Evolutionary conservation across 148 eudicot species (phyloP), one percentile per base, ranked within the genome.

Genomic region (Vaccinium darrowii): DNA sequence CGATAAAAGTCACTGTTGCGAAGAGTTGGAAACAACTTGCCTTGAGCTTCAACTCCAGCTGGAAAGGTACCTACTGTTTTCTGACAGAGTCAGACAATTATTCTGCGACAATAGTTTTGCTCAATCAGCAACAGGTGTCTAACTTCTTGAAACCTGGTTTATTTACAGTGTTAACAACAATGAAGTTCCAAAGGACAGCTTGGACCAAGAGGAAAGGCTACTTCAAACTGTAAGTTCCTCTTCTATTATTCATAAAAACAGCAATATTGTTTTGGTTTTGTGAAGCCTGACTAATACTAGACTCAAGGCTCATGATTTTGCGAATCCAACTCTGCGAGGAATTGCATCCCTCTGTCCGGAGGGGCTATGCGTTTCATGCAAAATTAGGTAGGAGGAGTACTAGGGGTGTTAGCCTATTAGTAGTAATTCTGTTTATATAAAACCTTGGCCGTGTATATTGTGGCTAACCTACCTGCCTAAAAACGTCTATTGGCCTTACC

Each of bases 21-120:
- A 96, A 84, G 98, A 96, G 83, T 84, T 95, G 53, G 98, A 96
- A 86, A 85, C 91, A 51, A 91, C 94, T 0, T 96, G 99, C 84
- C 91, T 96, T 21, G 99, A 95, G 81, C 95, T 95, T 85, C 97
- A 93, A 81, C 98, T 96, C 83, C 98, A 93, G 87, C 94, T 96
- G 9, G 98, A 94, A 89, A 97, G 93, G 99, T 97, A 88, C 52
- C 3, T 19, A n/a, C 21, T 18, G 2, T 54, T 78, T n/a, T 23
- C 4, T 16, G 69, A 54, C 36, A 30, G 51, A 27, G 21, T 33
- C 39, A 19, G 56, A 27, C 54, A 52, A 77, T 23, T 43, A 30
- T 74, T 21, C 82, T 73, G 27, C 18, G 39, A 27, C 54, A 52
- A 77, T 23, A 52, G 49, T 74, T 25, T 84, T 73, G 27, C 13